Conservation (phyloP, 176 grass and related monocot genomes). For the maize (Zea mays) region Zm-B73-REFERENCE-NAM-5.0 NC_050096.1:82831501-82832000, state of each 20-base stretch:
- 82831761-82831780: background rate
- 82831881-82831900: background rate
- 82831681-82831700: background rate
- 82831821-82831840: background rate
- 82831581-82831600: background rate
- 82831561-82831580: background rate
- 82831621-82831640: background rate
- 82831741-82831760: background rate
- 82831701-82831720: background rate
- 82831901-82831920: slow-evolving; percentile 3
- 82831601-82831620: slow-evolving; percentile 19
- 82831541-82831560: background rate
- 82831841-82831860: background rate
- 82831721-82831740: background rate
- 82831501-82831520: background rate
- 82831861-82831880: background rate
- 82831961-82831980: background rate
- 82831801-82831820: background rate
- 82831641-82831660: slow-evolving; percentile 1
- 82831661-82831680: background rate
- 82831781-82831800: background rate
- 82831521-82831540: too few species aligned
- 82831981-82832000: background rate
- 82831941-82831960: background rate
- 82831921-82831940: background rate